Evolutionary conservation across 2,329 filamentous ascomycete genomes (phyloP), one percentile per base, ranked within the genome.

Genomic region (Colletotrichum destructivum): DNA sequence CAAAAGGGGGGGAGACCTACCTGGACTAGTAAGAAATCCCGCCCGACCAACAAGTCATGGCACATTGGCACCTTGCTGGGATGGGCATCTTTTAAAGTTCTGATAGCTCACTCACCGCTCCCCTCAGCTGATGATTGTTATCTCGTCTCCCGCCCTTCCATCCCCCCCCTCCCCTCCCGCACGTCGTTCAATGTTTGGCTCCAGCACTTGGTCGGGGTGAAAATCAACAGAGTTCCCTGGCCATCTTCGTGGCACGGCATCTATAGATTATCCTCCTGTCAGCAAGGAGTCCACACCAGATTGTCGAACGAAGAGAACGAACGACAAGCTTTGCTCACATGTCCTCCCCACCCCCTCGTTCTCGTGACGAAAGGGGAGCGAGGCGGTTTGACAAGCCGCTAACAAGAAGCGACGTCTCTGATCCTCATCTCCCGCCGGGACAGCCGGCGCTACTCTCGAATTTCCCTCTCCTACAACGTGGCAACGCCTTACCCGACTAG

Each of bases 181-280:
- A 46, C 47, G 57, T 68, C 57, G 51, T 68, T 68, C 52, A 68
- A 57, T 68, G 16, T 59, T 62, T 51, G 42, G 7, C 44, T 54
- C 55, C 11, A n/a, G 44, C 40, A 47, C 3, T 26, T 13, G 7
- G n/a, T 21, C 26, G 40, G 12, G 9, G 55, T 31, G 44, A 61
- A 46, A 18, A 68, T 68, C 57, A 13, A 52, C 69, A 62, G 65
- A 68, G 64, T 59, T 71, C 44, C 47, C 52, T 13, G 42, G 5
- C 18, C n/a, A 35, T 44, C 63, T 63, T 49, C 63, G 68, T 56
- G 56, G 56, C 31, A 31, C 31, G 31, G 31, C 31, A 31, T 8
- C 31, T 31, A 31, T 26, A 6, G 31, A 31, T 31, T 2, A 31
- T 31, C 31, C 5, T 31, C 31, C 7, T 31, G 31, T 31, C 31